phyloP scores from a whole-genome alignment of 208 protist genomes.

The Tritrichomonas musculus region DNA sequence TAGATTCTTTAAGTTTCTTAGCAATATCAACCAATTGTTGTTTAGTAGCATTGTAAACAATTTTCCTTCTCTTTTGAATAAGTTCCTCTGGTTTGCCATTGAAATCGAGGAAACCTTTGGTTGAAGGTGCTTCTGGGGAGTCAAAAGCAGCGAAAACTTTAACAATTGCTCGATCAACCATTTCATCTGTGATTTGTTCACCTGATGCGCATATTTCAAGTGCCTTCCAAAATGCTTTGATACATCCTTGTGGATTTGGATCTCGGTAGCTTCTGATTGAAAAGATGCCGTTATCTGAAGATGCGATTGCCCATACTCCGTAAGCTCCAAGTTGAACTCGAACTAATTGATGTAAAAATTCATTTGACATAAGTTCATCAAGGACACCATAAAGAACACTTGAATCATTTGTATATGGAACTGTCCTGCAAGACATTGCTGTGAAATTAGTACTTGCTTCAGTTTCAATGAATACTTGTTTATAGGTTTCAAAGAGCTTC shows the following conservation, averaged over 20 bases:
- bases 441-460: not conserved
- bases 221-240: not conserved
- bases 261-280: not conserved
- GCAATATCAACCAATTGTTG: too few relatives aligned
- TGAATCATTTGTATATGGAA: not conserved
- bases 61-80: too few relatives aligned
- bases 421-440: not conserved
- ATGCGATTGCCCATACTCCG: not conserved
- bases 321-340: not conserved
- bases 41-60: too few relatives aligned
- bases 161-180: conserved; percentile 1
- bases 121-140: not conserved
- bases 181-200: conserved; percentile 30
- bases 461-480: not conserved
- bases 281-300: not conserved
- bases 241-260: not conserved
- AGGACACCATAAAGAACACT: not conserved
- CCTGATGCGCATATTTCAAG: not conserved
- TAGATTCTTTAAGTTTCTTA: too few relatives aligned
- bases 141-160: not conserved
- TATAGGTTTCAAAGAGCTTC: too few relatives aligned
- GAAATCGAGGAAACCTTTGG: too few relatives aligned
- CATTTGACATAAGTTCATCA: not conserved
- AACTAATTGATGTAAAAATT: not conserved
- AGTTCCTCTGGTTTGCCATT: too few relatives aligned